Conservation (phyloP, 2,329 filamentous ascomycete genomes). For the Endoconidiophora laricicola region DNA sequence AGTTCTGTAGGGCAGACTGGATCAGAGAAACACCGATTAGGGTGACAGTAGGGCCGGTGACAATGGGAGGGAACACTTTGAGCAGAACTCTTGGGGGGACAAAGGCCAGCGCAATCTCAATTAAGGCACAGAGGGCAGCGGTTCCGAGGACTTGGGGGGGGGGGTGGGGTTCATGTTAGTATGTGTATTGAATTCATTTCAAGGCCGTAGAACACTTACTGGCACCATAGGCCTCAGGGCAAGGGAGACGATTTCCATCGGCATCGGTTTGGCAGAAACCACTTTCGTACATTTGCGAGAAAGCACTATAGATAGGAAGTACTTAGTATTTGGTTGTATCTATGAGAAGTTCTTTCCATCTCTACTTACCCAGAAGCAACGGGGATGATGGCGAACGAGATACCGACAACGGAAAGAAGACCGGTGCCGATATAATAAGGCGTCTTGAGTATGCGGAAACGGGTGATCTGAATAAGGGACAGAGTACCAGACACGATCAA, state of each 20-base stretch:
- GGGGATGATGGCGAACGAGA: conserved; percentile 61
- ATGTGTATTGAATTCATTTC: conserved; percentile 16
- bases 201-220: conserved; percentile 3
- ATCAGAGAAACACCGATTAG: conserved; percentile 62
- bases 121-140: conserved; percentile 42
- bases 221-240: conserved; percentile 59
- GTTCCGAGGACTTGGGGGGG: conserved; percentile 44
- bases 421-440: conserved; percentile 63
- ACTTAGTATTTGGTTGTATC: not conserved
- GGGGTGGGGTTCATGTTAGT: conserved; percentile 39
- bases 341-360: not conserved
- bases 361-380: conserved; percentile 31
- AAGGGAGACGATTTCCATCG: conserved; percentile 51
- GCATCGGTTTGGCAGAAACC: conserved; percentile 46
- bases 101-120: conserved; percentile 62
- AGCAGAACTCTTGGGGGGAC: conserved; percentile 52
- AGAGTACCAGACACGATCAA: conserved; percentile 65
- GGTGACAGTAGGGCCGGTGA: conserved; percentile 51
- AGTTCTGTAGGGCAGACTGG: conserved; percentile 54
- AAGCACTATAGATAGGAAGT: conserved; percentile 24
- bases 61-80: conserved; percentile 62
- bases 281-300: conserved; percentile 61
- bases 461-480: conserved; percentile 59
- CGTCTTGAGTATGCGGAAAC: conserved; percentile 55
- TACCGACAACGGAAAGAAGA: conserved; percentile 62